Evolutionary conservation across 805 yeast genomes (phyloP).

Genomic region (Kodamaea hsintzibuensis): DNA sequence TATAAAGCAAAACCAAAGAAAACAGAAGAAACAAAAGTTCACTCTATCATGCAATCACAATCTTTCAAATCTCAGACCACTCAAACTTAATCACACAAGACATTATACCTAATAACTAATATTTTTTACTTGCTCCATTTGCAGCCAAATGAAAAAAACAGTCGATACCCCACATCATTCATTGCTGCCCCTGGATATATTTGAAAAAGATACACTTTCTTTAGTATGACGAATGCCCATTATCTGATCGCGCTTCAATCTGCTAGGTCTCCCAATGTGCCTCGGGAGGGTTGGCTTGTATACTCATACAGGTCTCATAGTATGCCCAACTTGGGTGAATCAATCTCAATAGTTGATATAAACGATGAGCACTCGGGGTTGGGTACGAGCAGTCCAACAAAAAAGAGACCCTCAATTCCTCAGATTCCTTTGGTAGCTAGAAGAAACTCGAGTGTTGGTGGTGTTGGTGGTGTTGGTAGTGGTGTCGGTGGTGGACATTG

Average conservation of each 20-base stretch:
- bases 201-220: background rate
- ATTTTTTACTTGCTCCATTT: background rate
- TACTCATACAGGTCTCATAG: slow-evolving; percentile 8
- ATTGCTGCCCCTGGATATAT: slow-evolving; percentile 5
- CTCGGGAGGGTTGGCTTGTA: slow-evolving; percentile 4
- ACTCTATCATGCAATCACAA: too few relatives aligned
- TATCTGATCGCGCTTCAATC: slow-evolving; percentile 4
- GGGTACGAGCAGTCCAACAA: background rate
- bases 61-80: background rate
- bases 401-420: background rate
- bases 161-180: slow-evolving; percentile 2
- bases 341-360: slow-evolving; percentile 4
- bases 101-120: background rate
- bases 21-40: too few relatives aligned
- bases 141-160: slow-evolving; percentile 3
- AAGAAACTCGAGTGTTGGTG: slow-evolving; percentile 3
- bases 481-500: too few relatives aligned
- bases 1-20: too few relatives aligned
- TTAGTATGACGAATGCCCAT: slow-evolving; percentile 7
- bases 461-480: background rate
- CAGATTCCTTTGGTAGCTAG: background rate
- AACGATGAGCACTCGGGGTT: background rate
- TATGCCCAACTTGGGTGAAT: slow-evolving; percentile 8
- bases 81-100: background rate
- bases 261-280: background rate